phyloP scores from a whole-genome alignment of 2,329 filamentous ascomycete species.

The Fusarium sp. region DNA sequence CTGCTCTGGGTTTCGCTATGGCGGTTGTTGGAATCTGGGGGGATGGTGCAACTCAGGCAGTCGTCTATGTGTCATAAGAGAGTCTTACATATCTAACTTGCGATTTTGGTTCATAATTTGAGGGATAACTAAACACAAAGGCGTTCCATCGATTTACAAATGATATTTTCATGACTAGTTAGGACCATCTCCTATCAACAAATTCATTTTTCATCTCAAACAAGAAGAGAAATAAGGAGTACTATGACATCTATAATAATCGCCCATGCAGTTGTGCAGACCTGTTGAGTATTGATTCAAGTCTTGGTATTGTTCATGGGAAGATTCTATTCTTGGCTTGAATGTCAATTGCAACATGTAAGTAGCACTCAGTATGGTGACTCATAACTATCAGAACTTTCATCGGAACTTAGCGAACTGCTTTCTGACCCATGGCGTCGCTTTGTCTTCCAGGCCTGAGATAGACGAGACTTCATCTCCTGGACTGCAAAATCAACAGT shows the following conservation, averaged over 20 bases:
- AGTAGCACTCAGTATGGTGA: neutral
- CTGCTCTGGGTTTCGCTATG: conserved; percentile 70
- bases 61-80: conserved; percentile 51
- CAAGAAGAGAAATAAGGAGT: neutral
- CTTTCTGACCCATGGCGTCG: neutral
- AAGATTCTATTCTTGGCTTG: neutral
- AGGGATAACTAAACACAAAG: conserved; percentile 36
- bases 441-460: conserved; percentile 38
- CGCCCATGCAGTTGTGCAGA: neutral
- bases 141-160: conserved; percentile 33
- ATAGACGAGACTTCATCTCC: conserved; percentile 31
- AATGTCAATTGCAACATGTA: neutral
- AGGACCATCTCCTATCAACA: conserved; percentile 39
- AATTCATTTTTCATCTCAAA: neutral
- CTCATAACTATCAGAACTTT: neutral
- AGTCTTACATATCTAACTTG: neutral
- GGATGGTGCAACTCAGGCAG: conserved; percentile 62
- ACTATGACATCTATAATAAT: neutral
- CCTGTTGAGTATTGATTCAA: neutral
- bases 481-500: conserved; percentile 50
- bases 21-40: conserved; percentile 76
- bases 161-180: conserved; percentile 3
- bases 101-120: conserved; percentile 22
- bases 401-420: neutral
- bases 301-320: neutral